phyloP scores from a whole-genome alignment of 805 yeast genomes.

The Lipomyces japonicus region DNA sequence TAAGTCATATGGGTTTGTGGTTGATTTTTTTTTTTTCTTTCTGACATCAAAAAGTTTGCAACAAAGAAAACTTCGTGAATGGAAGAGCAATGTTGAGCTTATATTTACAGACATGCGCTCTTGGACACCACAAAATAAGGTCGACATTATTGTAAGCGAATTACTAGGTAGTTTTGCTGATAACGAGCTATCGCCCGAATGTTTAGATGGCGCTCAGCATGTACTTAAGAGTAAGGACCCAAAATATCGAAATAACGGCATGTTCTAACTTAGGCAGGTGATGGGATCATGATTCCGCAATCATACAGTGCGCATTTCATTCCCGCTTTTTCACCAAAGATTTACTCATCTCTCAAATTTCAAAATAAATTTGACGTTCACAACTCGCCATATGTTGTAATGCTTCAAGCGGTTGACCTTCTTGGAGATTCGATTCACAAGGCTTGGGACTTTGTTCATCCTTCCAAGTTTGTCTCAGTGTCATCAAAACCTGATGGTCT shows the following conservation, averaged over 20 bases:
- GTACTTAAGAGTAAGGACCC: slow-evolving; percentile 37
- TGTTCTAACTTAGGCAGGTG: slow-evolving; percentile 12
- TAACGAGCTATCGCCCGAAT: slow-evolving; percentile 85
- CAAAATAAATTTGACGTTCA: slow-evolving; percentile 19
- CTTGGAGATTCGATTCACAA: slow-evolving; percentile 48
- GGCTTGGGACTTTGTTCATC: slow-evolving; percentile 63
- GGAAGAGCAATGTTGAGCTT: slow-evolving; percentile 54
- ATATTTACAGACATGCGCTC: slow-evolving; percentile 57
- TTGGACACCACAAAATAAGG: slow-evolving; percentile 43
- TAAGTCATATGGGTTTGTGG: slow-evolving; percentile 1
- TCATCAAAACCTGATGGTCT: neutral
- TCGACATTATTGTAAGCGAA: slow-evolving; percentile 71
- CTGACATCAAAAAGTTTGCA: slow-evolving; percentile 38
- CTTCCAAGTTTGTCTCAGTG: slow-evolving; percentile 31
- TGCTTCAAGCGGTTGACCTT: slow-evolving; percentile 41
- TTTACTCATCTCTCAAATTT: slow-evolving; percentile 38
- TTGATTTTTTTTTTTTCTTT: neutral
- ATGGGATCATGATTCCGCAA: slow-evolving; percentile 60
- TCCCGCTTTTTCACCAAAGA: slow-evolving; percentile 61
- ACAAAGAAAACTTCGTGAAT: slow-evolving; percentile 47
- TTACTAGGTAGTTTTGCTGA: slow-evolving; percentile 89
- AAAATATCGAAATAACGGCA: neutral
- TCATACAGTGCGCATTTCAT: slow-evolving; percentile 57
- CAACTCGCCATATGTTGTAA: slow-evolving; percentile 47
- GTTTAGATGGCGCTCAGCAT: slow-evolving; percentile 48